Percentiles rank a stretch among this genome's conserved stretches.
These are phyloP conservation scores for Parasitella parasitica DNA, from an alignment of 371 early-diverging fungal genomes.

Conservation along the genomic window DNA sequence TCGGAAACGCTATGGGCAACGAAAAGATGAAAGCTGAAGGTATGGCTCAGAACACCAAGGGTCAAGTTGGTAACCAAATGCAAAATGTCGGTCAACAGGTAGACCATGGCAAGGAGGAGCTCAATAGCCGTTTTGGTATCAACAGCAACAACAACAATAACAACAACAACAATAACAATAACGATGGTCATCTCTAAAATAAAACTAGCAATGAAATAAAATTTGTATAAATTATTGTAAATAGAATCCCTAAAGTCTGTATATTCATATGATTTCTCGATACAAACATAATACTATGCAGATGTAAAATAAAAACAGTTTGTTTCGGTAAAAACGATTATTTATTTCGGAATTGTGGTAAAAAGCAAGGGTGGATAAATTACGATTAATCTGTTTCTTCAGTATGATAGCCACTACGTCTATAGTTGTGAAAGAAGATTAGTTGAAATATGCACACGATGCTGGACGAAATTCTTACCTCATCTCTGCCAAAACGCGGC, in stretches of 20 bases:
- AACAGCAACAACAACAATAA: background rate
- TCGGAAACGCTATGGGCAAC: background rate
- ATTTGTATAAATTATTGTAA: too few relatives aligned
- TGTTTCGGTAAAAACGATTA: too few relatives aligned
- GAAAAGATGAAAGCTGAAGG: background rate
- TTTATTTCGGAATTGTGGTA: background rate
- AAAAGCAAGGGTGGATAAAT: background rate
- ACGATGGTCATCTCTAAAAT: too few relatives aligned
- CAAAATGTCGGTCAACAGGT: background rate
- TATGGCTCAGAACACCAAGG: background rate
- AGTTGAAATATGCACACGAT: background rate
- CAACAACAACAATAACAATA: background rate
- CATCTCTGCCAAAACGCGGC: slow-evolving; percentile 90
- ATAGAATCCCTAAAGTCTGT: too few relatives aligned
- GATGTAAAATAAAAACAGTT: too few relatives aligned
- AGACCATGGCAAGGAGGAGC: background rate
- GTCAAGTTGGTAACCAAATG: background rate
- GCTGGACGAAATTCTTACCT: slow-evolving; percentile 69
- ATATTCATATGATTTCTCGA: too few relatives aligned
- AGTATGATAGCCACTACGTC: slow-evolving; percentile 54
- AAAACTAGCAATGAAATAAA: too few relatives aligned
- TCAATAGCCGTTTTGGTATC: background rate
- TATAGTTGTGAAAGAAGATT: slow-evolving; percentile 7
- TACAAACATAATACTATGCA: too few relatives aligned
- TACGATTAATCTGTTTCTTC: slow-evolving; percentile 40